Conservation (phyloP, 257 asterid genomes). For the Solanum bulbocastanum region DNA sequence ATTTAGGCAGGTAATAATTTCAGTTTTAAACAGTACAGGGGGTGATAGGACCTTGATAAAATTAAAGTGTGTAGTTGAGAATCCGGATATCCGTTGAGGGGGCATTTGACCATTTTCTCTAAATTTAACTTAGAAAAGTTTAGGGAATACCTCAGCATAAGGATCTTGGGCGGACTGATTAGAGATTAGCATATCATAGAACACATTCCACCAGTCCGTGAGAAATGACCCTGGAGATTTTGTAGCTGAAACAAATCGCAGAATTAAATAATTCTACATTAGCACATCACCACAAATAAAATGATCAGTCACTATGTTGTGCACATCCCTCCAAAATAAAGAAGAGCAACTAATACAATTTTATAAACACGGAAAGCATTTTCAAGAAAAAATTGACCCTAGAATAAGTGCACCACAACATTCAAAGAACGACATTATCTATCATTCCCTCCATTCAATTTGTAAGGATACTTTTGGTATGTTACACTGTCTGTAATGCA, state of each 20-base stretch:
- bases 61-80: neutral
- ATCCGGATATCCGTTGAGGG: neutral
- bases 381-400: neutral
- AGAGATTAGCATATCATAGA: conserved; percentile 22
- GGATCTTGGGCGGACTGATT: neutral
- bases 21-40: neutral
- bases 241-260: neutral
- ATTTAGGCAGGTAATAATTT: neutral
- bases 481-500: neutral
- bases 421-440: neutral
- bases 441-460: neutral
- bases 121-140: neutral
- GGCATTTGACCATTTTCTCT: neutral
- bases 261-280: neutral
- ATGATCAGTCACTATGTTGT: neutral
- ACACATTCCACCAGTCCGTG: conserved; percentile 42
- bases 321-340: neutral
- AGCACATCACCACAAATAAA: neutral
- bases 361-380: neutral
- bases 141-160: neutral
- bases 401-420: neutral
- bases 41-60: neutral
- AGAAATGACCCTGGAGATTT: conserved; percentile 24
- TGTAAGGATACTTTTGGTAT: neutral
- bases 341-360: neutral